Evolutionary conservation across 495 filamentous ascomycete species (phyloP).

Genomic region (Penicillium lividum): DNA sequence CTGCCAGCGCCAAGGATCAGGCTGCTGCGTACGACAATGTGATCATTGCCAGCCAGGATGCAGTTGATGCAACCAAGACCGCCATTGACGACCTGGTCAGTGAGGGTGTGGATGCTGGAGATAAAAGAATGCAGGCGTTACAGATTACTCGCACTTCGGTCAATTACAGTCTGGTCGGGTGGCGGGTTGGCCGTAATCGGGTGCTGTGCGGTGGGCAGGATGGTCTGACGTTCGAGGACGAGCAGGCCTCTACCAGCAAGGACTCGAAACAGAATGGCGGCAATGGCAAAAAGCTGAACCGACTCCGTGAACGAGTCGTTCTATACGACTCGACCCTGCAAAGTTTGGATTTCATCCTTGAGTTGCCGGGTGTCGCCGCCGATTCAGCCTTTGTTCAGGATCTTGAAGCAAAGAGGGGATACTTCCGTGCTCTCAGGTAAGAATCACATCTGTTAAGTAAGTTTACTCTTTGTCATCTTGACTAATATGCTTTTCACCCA

Average conservation of each 20-base stretch:
- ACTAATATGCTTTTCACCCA: constrained; percentile 31
- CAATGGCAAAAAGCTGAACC: constrained; percentile 67
- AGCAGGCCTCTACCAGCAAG: constrained; percentile 48
- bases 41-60: constrained; percentile 88
- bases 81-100: constrained; percentile 85
- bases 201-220: constrained; percentile 80
- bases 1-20: constrained; percentile 52
- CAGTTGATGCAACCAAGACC: constrained; percentile 86
- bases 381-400: constrained; percentile 75
- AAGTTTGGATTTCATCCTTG: constrained; percentile 85
- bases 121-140: constrained; percentile 86
- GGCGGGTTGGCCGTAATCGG: constrained; percentile 91
- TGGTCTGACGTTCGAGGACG: constrained; percentile 62
- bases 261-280: constrained; percentile 61
- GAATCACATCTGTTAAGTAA: constrained; percentile 13
- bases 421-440: constrained; percentile 88
- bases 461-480: background rate
- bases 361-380: constrained; percentile 87
- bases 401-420: constrained; percentile 72
- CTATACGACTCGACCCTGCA: constrained; percentile 91
- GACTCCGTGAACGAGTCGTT: constrained; percentile 82
- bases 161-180: constrained; percentile 89
- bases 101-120: constrained; percentile 82
- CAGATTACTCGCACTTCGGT: constrained; percentile 91
- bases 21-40: constrained; percentile 89